A percentile compares a stretch with the other conserved stretches of the same genome.
Conservation (phyloP, 305 asterid species). For the Fraxinus sp. region DNA sequence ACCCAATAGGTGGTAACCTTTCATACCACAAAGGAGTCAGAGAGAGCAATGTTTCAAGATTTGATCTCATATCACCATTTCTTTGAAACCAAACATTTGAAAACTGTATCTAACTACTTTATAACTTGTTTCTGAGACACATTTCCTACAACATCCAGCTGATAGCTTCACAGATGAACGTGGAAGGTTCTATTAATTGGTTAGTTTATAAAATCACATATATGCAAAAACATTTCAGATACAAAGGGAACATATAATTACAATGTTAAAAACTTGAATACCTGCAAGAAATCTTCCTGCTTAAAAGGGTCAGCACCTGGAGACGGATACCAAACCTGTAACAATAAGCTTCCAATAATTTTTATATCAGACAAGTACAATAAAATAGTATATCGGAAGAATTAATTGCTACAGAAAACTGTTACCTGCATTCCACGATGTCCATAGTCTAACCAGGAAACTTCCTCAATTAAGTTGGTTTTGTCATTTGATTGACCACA, state of each 20-base stretch:
- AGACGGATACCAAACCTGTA: constrained; percentile 99
- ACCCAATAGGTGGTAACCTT: neutral
- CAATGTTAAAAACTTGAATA: constrained; percentile 25
- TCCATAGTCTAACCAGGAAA: constrained; percentile 98
- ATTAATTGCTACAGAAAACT: constrained; percentile 31
- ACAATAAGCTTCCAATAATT: constrained; percentile 45
- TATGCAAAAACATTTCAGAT: neutral
- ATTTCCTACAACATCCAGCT: neutral
- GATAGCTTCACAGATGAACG: constrained; percentile 21
- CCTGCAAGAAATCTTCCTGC: constrained; percentile 99
- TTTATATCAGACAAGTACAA: constrained; percentile 40
- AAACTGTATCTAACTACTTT: neutral
- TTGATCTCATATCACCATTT: neutral
- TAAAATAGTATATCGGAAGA: constrained; percentile 18
- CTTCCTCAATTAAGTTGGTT: constrained; percentile 94
- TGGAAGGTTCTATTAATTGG: constrained; percentile 4
- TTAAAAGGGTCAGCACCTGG: constrained; percentile 84
- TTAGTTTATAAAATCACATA: constrained; percentile 6
- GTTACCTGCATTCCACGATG: constrained; percentile 99
- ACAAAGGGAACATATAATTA: constrained; percentile 15
- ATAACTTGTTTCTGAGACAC: neutral
- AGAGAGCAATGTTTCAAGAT: neutral
- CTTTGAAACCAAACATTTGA: neutral
- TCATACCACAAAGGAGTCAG: neutral
- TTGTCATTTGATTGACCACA: constrained; percentile 94